Evolutionary conservation across 164 flowering plant species (phyloP), one percentile per base, ranked within the genome.

Genomic region (Kalanchoe fedtschenkoi): DNA sequence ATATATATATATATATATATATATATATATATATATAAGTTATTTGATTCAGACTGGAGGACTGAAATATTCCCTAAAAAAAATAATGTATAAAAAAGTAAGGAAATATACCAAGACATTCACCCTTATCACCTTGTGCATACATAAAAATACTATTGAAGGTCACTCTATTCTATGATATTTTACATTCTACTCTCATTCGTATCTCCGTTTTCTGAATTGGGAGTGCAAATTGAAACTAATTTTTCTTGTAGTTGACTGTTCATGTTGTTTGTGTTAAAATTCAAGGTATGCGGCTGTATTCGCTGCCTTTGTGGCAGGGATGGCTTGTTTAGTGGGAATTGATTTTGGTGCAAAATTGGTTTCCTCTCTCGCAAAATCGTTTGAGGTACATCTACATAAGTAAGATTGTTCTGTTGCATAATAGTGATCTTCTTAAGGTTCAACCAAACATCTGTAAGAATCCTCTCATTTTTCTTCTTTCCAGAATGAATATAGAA

Each of bases 231-330:
- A 13, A 5, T 11, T 24, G 21, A 37, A 37, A 51, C 13, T 14
- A 51, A 9, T 26, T 10, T 51, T 17, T 10, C 2, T 51, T 24
- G 19, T 24, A 13, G 32, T 24, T 51, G 56, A 51, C 14, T 51
- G 32, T 26, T 51, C 32, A 16, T 34, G 8, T 22, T 64, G 5
- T 16, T 10, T 59, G 37, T 65, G 32, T 62, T 63, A 65, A 41
- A 62, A 62, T 65, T 82, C 69, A 66, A 92, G 96, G 87, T 79
- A 88, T 81, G 96, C 93, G 74, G 87, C 96, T 65, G 83, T 82
- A 64, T 89, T 88, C 80, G 95, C 88, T 30, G 83, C 96, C 65
- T 87, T 88, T 81, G 84, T 89, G 72, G 93, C 96, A 35, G 99
- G 99, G 63, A 80, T 91, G 89, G 81, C 91, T 61, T 83, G 85